These are phyloP conservation scores for Pseudovirgaria hyperparasitica DNA, from an alignment of 2,329 filamentous ascomycete species.

Conservation along the genomic window DNA sequence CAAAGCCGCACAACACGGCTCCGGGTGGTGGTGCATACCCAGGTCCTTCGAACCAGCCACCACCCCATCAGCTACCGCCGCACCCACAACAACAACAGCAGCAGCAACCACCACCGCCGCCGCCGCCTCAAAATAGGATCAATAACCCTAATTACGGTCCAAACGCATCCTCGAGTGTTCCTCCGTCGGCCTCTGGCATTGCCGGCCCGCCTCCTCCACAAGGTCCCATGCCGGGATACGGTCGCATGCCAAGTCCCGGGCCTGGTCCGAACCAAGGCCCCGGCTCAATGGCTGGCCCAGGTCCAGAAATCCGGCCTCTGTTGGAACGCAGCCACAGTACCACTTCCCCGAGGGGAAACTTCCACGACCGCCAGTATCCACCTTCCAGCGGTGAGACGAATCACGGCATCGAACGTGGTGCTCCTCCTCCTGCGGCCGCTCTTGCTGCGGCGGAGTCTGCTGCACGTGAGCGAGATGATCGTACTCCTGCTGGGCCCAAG, in stretches of 20 bases:
- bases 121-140: conserved; percentile 35
- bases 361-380: conserved; percentile 59
- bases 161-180: conserved; percentile 27
- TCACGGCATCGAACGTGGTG: conserved; percentile 56
- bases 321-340: conserved; percentile 89
- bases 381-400: conserved; percentile 37
- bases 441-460: conserved; percentile 55
- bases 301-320: conserved; percentile 70
- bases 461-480: conserved; percentile 54
- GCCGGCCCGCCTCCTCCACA: conserved; percentile 40
- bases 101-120: conserved; percentile 26
- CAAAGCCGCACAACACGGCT: conserved; percentile 42
- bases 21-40: conserved; percentile 39
- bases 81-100: conserved; percentile 13
- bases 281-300: conserved; percentile 60
- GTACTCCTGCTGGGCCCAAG: conserved; percentile 73
- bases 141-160: conserved; percentile 35
- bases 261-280: conserved; percentile 33
- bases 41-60: conserved; percentile 37
- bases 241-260: conserved; percentile 35
- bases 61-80: conserved; percentile 26
- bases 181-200: conserved; percentile 40
- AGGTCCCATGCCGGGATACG: too few relatives aligned
- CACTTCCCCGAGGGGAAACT: conserved; percentile 70
- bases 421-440: conserved; percentile 52